Percentiles rank a stretch among this genome's conserved stretches.
phyloP scores from a whole-genome alignment of 345 rosid genomes.

The Syzygium aromaticum region DNA sequence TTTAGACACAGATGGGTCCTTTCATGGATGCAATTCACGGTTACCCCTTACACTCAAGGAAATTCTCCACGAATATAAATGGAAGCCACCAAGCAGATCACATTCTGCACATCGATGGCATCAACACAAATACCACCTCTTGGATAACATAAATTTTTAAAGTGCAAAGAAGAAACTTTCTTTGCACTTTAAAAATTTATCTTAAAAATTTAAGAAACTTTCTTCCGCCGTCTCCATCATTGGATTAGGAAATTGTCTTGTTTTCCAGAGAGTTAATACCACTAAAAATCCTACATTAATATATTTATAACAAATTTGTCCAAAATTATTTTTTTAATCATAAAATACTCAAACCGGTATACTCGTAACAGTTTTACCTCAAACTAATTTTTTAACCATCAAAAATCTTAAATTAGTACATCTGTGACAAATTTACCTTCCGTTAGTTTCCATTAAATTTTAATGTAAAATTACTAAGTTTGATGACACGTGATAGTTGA shows the following conservation, averaged over 20 bases:
- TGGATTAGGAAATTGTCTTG: background rate
- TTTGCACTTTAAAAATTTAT: no score
- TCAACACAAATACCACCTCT: background rate
- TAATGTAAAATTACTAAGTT: no score
- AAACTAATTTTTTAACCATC: no score
- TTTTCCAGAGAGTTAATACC: background rate
- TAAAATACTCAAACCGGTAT: no score
- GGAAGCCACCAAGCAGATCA: background rate
- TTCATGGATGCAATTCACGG: background rate
- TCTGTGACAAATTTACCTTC: no score
- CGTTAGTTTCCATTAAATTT: no score
- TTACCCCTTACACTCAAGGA: background rate
- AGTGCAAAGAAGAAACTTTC: background rate
- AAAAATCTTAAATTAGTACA: no score
- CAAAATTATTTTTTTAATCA: no score
- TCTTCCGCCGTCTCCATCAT: background rate
- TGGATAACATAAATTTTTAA: background rate
- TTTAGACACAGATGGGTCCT: background rate
- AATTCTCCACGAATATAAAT: background rate
- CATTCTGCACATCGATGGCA: background rate
- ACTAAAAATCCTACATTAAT: no score
- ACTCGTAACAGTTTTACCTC: no score
- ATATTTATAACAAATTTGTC: accelerated
- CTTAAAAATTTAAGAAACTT: no score
- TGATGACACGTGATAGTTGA: no score